Evolutionary conservation across 345 rosid species (phyloP).

Genomic region (Aquilaria yunnanensis): DNA sequence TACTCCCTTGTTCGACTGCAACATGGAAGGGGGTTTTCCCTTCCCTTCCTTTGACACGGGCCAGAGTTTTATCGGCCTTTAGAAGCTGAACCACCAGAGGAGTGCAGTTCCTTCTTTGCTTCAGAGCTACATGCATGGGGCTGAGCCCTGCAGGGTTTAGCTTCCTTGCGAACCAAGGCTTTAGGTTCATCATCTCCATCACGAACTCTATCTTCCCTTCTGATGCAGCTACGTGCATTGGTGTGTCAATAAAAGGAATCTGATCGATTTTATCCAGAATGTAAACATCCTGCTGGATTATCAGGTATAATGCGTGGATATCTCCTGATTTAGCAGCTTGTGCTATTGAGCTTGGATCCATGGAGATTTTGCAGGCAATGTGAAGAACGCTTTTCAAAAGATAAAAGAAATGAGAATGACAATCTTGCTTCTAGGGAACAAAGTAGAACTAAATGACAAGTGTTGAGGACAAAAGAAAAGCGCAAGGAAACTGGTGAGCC

Average conservation of each 20-base stretch:
- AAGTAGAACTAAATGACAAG: too few relatives aligned
- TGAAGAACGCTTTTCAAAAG: too few relatives aligned
- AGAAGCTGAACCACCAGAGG: slow-evolving; percentile 5
- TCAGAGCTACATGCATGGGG: slow-evolving; percentile 18
- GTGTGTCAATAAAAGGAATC: slow-evolving; percentile 4
- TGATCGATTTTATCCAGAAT: neutral
- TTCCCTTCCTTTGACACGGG: slow-evolving; percentile 14
- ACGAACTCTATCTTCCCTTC: neutral
- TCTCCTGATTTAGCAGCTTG: neutral
- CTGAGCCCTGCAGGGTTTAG: slow-evolving; percentile 8
- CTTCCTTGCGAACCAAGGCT: slow-evolving; percentile 9
- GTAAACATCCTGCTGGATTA: neutral
- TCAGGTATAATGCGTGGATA: neutral
- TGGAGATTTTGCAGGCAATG: too few relatives aligned
- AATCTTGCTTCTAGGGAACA: too few relatives aligned
- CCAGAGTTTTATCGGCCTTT: neutral
- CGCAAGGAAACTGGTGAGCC: too few relatives aligned
- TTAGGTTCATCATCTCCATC: neutral
- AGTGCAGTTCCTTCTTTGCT: too few relatives aligned
- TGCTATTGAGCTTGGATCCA: neutral
- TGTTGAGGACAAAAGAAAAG: too few relatives aligned
- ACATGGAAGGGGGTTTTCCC: slow-evolving; percentile 22
- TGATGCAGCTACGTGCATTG: slow-evolving; percentile 1
- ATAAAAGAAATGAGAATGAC: too few relatives aligned
- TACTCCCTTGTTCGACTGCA: neutral